Percentiles rank a stretch among this genome's conserved stretches.
Conservation (phyloP, 169 alveolate genomes). For the Haemoproteus tartakovskyi region DNA sequence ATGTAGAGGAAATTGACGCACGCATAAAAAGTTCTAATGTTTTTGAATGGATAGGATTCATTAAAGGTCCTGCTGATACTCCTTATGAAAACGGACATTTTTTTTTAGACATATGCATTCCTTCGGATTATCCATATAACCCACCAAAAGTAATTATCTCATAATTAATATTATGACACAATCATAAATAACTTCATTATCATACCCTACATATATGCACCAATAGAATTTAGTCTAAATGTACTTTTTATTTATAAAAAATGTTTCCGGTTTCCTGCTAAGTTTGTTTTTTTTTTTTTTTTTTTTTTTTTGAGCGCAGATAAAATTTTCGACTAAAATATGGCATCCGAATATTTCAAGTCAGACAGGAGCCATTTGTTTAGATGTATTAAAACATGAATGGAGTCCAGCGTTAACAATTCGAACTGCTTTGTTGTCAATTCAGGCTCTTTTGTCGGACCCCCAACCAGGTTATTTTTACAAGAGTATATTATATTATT, state of each 20-base stretch:
- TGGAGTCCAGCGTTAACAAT: conserved; percentile 99
- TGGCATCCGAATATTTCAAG: conserved; percentile 97
- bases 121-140: background rate
- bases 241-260: no score
- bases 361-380: conserved; percentile 97
- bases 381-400: conserved; percentile 97
- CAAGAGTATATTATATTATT: no score
- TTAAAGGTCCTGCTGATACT: conserved; percentile 96
- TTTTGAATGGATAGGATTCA: conserved; percentile 88
- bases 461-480: conserved; percentile 99
- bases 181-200: background rate
- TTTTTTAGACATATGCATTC: background rate
- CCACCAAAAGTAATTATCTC: no score
- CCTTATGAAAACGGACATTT: conserved; percentile 91
- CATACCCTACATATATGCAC: background rate
- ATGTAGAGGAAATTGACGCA: conserved; percentile 77
- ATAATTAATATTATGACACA: no score
- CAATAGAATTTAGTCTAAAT: no score
- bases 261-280: background rate
- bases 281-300: no score
- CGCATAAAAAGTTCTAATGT: conserved; percentile 81
- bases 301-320: conserved; percentile 35
- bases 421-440: conserved; percentile 94
- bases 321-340: conserved; percentile 94
- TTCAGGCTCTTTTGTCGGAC: conserved; percentile 95